Base-by-base conservation (phyloP, 495 filamentous ascomycete genomes). In the Penicillium turbatum region DNA sequence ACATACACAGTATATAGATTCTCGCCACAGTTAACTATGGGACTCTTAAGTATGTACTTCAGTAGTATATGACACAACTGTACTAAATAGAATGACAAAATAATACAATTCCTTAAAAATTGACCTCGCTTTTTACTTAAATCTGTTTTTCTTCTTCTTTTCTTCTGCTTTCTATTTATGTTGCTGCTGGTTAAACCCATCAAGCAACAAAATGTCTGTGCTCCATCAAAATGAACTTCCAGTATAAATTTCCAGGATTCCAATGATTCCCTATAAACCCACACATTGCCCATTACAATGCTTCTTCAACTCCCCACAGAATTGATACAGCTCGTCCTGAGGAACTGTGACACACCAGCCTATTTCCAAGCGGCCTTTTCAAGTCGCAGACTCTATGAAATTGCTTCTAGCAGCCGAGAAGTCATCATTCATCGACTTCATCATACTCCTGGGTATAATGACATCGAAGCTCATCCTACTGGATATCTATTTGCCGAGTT, bases 391-490 rank as follows among this genome's bases (percentile, higher is more conserved):
- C 79, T 96, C n/a, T 90, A 93, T 79, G 88, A 89, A 76, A 77
- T 95, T 59, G 91, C 92, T 48, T 88, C 88, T 13, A 88, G 82
- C 63, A 95, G 87, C 34, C 65, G 70, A 10, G 61, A 70, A 38
- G 57, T 70, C 3, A 55, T 75, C 12, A 11, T 70, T 5, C 56
- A 66, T 39, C 74, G 73, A 38, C 50, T 77, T n/a, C 26, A 41
- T 29, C 51, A 63, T n/a, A 71, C 63, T 2, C 72, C 72, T 6
- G 72, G 42, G 5, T 45, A 39, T 10, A 21, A 53, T 3, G 59
- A 56, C 29, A 13, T 59, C 15, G 51, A 62, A 2, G 44, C 40
- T 36, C 27, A 62, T 6, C 24, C 48, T 9, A 66, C 66, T 17
- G 59, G 55, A 9, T 38, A 59, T 5, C 59, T 77, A 0, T 72